These are phyloP conservation scores for Pseudogymnoascus sp. DNA, from an alignment of 2,329 filamentous ascomycete species.

Conservation along the genomic window DNA sequence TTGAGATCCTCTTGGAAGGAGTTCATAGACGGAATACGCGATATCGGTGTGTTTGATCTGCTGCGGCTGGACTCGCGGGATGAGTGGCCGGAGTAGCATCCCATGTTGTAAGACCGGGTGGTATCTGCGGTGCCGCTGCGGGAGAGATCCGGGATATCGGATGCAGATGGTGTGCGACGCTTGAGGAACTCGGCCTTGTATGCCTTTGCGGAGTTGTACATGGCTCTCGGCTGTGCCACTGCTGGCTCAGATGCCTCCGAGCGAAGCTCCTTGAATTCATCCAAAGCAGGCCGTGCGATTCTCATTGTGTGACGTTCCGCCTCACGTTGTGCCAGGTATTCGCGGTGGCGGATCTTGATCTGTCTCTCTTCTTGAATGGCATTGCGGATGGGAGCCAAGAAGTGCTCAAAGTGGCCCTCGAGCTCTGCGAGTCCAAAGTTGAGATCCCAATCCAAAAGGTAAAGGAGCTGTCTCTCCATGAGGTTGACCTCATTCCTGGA, in stretches of 20 bases:
- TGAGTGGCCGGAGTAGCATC: slow-evolving; percentile 27
- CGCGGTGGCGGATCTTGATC: slow-evolving; percentile 15
- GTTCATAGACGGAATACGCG: background rate
- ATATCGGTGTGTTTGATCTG: slow-evolving; percentile 4
- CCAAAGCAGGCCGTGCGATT: slow-evolving; percentile 15
- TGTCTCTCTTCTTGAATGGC: slow-evolving; percentile 33
- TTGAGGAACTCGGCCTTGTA: slow-evolving; percentile 14
- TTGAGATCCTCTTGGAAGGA: slow-evolving; percentile 6
- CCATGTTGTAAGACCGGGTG: slow-evolving; percentile 17
- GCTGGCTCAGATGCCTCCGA: slow-evolving; percentile 13
- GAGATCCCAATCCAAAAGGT: slow-evolving; percentile 90
- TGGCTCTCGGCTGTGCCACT: slow-evolving; percentile 20
- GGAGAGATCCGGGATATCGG: slow-evolving; percentile 28
- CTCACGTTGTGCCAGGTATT: slow-evolving; percentile 18
- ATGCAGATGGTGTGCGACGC: slow-evolving; percentile 23
- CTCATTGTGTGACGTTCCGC: slow-evolving; percentile 17
- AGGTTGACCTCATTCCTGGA: slow-evolving; percentile 93
- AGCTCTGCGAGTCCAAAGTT: slow-evolving; percentile 79
- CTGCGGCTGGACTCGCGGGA: slow-evolving; percentile 17
- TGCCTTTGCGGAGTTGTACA: slow-evolving; percentile 10
- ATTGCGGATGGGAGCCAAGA: slow-evolving; percentile 74
- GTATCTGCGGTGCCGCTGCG: slow-evolving; percentile 24
- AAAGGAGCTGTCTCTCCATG: slow-evolving; percentile 98
- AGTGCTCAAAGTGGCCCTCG: slow-evolving; percentile 76
- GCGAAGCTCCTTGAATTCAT: background rate